Evolutionary conservation across 2,329 filamentous ascomycete species (phyloP).

Genomic region (Sclerotinia glacialis): DNA sequence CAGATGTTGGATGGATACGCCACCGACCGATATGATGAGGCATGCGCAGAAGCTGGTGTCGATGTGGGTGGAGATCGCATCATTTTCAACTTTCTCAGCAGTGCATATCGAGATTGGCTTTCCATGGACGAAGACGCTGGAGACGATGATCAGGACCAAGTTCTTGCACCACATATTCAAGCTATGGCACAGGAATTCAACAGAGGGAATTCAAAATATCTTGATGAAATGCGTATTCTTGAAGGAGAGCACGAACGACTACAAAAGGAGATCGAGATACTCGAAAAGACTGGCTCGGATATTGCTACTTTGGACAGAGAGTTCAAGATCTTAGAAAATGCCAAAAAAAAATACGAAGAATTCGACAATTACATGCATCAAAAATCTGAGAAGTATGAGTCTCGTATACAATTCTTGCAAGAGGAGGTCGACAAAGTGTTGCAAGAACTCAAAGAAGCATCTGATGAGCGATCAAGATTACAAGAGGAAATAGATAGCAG

Average conservation of each 20-base stretch:
- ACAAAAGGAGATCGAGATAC: constrained; percentile 80
- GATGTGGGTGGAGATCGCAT: constrained; percentile 89
- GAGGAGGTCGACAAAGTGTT: constrained; percentile 80
- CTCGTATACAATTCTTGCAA: constrained; percentile 75
- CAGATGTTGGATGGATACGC: constrained; percentile 88
- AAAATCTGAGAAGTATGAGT: constrained; percentile 85
- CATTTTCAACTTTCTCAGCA: constrained; percentile 87
- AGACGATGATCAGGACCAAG: constrained; percentile 76
- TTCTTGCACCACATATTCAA: constrained; percentile 79
- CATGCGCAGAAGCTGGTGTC: constrained; percentile 80
- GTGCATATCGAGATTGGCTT: constrained; percentile 91
- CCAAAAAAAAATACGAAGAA: constrained; percentile 90
- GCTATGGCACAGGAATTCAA: constrained; percentile 88
- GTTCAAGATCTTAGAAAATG: constrained; percentile 91
- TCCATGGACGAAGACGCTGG: constrained; percentile 85
- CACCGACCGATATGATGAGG: constrained; percentile 79
- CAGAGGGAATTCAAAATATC: constrained; percentile 76
- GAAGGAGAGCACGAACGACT: constrained; percentile 82
- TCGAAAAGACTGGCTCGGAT: constrained; percentile 83
- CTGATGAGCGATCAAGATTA: constrained; percentile 75
- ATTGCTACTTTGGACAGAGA: constrained; percentile 81
- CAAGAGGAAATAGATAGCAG: constrained; percentile 88
- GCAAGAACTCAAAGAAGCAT: constrained; percentile 71
- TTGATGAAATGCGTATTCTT: constrained; percentile 77
- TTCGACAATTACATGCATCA: constrained; percentile 84